phyloP scores from a whole-genome alignment of 257 asterid genomes.

The Solanum virginianum region DNA sequence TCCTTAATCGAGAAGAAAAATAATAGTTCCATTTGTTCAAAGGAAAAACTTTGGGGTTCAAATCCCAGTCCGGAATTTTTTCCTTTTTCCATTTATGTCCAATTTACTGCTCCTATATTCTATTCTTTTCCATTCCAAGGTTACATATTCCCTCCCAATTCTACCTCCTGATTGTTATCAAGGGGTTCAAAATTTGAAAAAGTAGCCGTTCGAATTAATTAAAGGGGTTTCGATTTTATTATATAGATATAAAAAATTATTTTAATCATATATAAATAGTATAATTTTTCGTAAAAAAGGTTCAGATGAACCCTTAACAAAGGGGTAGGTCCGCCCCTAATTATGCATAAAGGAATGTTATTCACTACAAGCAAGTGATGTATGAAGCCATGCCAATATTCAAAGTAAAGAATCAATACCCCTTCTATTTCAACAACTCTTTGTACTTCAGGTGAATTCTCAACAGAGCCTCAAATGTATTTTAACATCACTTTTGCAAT shows the following conservation, averaged over 20 bases:
- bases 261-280: too few relatives aligned
- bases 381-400: not conserved
- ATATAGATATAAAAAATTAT: too few relatives aligned
- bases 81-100: not conserved
- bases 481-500: conserved; percentile 1
- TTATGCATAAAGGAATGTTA: not conserved
- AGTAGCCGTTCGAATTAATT: too few relatives aligned
- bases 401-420: not conserved
- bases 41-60: not conserved
- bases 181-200: too few relatives aligned
- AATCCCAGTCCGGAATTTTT: too few relatives aligned
- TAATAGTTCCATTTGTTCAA: not conserved
- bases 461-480: conserved; percentile 3
- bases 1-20: not conserved
- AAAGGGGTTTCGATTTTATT: too few relatives aligned
- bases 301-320: too few relatives aligned
- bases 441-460: not conserved
- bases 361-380: not conserved
- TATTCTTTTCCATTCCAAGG: too few relatives aligned
- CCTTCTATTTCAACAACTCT: not conserved
- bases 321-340: too few relatives aligned
- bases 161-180: too few relatives aligned
- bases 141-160: too few relatives aligned
- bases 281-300: too few relatives aligned
- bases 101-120: not conserved